phyloP scores from a whole-genome alignment of 352 stramenopile genomes.

The Pilasporangium apinafurcum region DNA sequence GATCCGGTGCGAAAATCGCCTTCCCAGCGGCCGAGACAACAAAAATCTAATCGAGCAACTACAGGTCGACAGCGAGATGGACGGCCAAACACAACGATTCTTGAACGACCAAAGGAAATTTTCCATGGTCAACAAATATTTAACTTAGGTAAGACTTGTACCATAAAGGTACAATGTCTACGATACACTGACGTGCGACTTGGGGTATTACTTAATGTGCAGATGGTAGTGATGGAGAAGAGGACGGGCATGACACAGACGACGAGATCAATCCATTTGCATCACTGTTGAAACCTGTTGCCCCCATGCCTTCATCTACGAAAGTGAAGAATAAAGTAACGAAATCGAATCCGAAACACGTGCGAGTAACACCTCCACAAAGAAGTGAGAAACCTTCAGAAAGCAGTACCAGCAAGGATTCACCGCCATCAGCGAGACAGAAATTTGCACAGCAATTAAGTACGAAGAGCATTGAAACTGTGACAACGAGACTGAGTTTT shows the following conservation, averaged over 20 bases:
- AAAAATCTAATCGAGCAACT: neutral
- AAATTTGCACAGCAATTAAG: neutral
- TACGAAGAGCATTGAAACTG: neutral
- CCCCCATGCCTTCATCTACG: no score
- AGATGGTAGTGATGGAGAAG: slow-evolving; percentile 22
- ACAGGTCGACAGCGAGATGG: neutral
- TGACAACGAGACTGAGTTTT: slow-evolving; percentile 25
- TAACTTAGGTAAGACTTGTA: slow-evolving; percentile 23
- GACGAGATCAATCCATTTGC: slow-evolving; percentile 60
- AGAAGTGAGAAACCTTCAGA: neutral
- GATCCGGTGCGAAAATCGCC: neutral
- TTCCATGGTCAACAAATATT: slow-evolving; percentile 33
- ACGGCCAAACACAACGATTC: slow-evolving; percentile 4
- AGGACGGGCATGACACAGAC: slow-evolving; percentile 12
- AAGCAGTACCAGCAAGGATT: neutral
- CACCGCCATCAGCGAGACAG: neutral
- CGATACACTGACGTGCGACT: neutral
- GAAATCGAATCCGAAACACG: neutral
- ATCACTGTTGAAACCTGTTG: slow-evolving; percentile 41
- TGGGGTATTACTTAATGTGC: no score
- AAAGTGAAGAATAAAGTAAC: neutral
- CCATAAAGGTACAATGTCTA: neutral
- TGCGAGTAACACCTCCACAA: neutral
- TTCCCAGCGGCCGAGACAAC: neutral
- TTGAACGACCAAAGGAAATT: slow-evolving; percentile 27